Percentiles rank a stretch among this genome's conserved stretches.
These are phyloP conservation scores for Marasmius sp. DNA, from an alignment of 1,284 basidiomycete genomes.

Conservation along the genomic window DNA sequence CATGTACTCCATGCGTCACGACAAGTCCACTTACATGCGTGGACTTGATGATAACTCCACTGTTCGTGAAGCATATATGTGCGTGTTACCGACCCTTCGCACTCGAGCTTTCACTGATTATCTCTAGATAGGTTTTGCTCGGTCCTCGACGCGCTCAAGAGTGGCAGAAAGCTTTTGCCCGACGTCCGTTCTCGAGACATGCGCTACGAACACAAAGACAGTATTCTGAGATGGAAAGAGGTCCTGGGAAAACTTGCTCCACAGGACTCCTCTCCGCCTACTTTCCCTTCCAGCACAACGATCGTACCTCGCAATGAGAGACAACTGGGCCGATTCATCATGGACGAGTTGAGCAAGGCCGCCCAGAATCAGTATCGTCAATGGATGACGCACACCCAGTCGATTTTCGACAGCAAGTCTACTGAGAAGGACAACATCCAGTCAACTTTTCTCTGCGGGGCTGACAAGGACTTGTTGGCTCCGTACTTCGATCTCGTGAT, in stretches of 20 bases:
- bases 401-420: background rate
- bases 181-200: background rate
- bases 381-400: background rate
- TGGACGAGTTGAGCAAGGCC: background rate
- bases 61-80: constrained; percentile 19
- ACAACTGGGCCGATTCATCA: background rate
- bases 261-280: background rate
- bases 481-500: constrained; percentile 28
- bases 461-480: constrained; percentile 28
- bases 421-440: background rate
- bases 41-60: constrained; percentile 17
- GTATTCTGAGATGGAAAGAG: background rate
- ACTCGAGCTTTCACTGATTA: background rate
- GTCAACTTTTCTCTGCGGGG: background rate
- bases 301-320: background rate
- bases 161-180: constrained; percentile 1
- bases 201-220: too few relatives aligned
- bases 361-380: background rate
- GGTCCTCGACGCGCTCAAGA: constrained; percentile 11
- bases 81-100: background rate
- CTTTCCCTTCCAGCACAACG: background rate
- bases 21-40: constrained; percentile 27
- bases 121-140: constrained; percentile 5
- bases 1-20: constrained; percentile 38
- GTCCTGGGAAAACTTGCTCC: background rate